phyloP scores from a whole-genome alignment of 2,329 filamentous ascomycete genomes.

The Penicillium vulpinum region DNA sequence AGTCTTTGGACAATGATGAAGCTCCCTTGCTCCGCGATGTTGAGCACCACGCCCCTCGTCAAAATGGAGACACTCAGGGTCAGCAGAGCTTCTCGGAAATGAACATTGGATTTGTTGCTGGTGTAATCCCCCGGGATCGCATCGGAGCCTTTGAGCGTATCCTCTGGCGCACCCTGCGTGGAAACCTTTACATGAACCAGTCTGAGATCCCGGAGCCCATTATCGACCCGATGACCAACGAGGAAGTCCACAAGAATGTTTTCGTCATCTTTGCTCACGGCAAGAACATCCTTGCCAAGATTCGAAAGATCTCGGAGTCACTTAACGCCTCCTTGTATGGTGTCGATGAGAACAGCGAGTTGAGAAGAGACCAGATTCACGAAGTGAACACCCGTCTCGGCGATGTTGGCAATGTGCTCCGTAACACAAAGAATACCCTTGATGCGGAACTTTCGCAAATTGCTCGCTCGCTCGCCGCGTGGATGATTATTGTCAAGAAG shows the following conservation, averaged over 20 bases:
- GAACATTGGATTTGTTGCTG: constrained; percentile 98
- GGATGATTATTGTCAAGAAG: constrained; percentile 97
- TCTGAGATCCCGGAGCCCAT: constrained; percentile 94
- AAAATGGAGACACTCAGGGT: constrained; percentile 63
- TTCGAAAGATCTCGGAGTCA: constrained; percentile 97
- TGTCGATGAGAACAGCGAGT: constrained; percentile 95
- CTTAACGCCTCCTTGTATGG: constrained; percentile 94
- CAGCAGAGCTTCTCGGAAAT: constrained; percentile 92
- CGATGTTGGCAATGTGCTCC: constrained; percentile 87
- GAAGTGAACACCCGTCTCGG: constrained; percentile 93
- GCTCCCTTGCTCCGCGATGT: constrained; percentile 90
- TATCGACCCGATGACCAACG: constrained; percentile 87
- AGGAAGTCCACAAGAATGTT: constrained; percentile 92
- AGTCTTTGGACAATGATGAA: constrained; percentile 83
- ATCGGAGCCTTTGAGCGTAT: constrained; percentile 97
- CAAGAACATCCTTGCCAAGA: constrained; percentile 97
- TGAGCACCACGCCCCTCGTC: constrained; percentile 69
- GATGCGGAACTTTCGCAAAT: constrained; percentile 93
- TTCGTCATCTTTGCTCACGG: constrained; percentile 99
- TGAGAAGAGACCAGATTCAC: constrained; percentile 92
- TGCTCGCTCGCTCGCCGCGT: constrained; percentile 84
- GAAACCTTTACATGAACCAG: constrained; percentile 99
- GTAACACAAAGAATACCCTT: constrained; percentile 92
- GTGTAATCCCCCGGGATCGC: constrained; percentile 89
- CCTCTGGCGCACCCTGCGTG: constrained; percentile 92